Conservation (phyloP, 805 yeast genomes). For the Suhomyces emberorum region DNA sequence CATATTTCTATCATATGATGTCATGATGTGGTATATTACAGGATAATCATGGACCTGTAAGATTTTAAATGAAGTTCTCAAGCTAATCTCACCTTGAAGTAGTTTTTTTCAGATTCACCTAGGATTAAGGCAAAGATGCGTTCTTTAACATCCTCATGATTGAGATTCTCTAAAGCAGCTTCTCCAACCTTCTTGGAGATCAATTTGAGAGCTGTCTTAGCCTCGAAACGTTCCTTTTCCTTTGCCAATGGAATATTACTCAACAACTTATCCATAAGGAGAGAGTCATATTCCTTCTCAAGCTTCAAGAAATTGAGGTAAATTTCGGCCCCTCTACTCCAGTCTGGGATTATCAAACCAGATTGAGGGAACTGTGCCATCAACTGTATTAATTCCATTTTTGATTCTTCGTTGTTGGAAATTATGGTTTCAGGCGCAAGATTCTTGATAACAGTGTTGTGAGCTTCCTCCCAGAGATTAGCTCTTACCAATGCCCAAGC, state of each 20-base stretch:
- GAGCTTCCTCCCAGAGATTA: slow-evolving; percentile 59
- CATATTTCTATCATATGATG: no score
- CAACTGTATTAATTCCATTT: slow-evolving; percentile 36
- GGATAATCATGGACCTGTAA: no score
- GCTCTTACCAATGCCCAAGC: slow-evolving; percentile 63
- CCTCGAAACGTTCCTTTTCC: slow-evolving; percentile 13
- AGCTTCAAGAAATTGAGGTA: slow-evolving; percentile 49
- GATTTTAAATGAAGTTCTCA: no score
- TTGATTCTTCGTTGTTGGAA: slow-evolving; percentile 36
- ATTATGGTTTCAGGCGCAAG: slow-evolving; percentile 76
- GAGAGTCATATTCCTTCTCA: slow-evolving; percentile 7
- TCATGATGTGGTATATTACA: no score
- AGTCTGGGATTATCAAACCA: slow-evolving; percentile 39
- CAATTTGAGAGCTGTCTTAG: slow-evolving; percentile 41
- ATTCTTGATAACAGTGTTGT: slow-evolving; percentile 45
- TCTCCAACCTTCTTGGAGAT: slow-evolving; percentile 51
- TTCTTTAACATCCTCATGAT: slow-evolving; percentile 6
- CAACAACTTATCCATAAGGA: slow-evolving; percentile 38
- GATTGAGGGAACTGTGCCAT: slow-evolving; percentile 42
- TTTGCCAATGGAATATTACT: slow-evolving; percentile 44
- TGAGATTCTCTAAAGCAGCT: slow-evolving; percentile 25
- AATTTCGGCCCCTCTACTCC: slow-evolving; percentile 59
- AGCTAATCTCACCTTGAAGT: slow-evolving; percentile 12
- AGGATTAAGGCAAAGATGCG: slow-evolving; percentile 13
- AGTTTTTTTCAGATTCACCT: slow-evolving; percentile 20